Evolutionary conservation across 345 rosid species (phyloP), one percentile per base, ranked within the genome.

Genomic region (Turritis glabra): DNA sequence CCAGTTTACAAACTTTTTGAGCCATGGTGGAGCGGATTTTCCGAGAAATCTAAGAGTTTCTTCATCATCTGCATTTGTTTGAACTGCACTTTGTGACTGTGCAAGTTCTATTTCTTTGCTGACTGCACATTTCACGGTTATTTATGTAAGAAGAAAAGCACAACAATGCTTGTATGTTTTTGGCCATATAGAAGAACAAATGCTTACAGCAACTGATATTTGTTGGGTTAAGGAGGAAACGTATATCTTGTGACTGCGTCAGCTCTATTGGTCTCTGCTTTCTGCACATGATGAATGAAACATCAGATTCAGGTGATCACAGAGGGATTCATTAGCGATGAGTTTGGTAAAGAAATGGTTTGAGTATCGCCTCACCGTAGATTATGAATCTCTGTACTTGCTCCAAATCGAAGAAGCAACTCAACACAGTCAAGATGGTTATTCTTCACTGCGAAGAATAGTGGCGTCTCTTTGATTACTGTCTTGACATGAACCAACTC

Each of bases 191-290:
- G 41, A 69, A 63, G 52, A 18, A 46, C 22, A 65, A 48, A 74
- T 54, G 80, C 96, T 86, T 86, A 92, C 96, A 80, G 76, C 71
- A 84, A 73, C 77, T 86, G 78, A 85, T 84, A 72, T 82, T 82
- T 33, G 86, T 71, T 72, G 78, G 70, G 51, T 77, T 87, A 41
- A 92, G 96, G 71, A 90, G 78, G 81, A 87, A 87, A 44, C 97
- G 90, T 87, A 90, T 85, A 55, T 92, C 97, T 78, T 90, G 94
- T 8, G 97, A 88, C 79, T 82, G 83, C 46, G 97, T 87, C 78
- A 88, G 78, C 79, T 92, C 94, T 55, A 92, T 73, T 32, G 96
- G 90, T 83, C 96, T 85, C 77, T 92, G 89, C 72, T 80, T 87
- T 5, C 97, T 92, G 85, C 52, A 19, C 46, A 70, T 52, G 30